A percentile compares a stretch with the other conserved stretches of the same genome.
Conservation (phyloP, 2,329 filamentous ascomycete species). For the Botryotinia convoluta region DNA sequence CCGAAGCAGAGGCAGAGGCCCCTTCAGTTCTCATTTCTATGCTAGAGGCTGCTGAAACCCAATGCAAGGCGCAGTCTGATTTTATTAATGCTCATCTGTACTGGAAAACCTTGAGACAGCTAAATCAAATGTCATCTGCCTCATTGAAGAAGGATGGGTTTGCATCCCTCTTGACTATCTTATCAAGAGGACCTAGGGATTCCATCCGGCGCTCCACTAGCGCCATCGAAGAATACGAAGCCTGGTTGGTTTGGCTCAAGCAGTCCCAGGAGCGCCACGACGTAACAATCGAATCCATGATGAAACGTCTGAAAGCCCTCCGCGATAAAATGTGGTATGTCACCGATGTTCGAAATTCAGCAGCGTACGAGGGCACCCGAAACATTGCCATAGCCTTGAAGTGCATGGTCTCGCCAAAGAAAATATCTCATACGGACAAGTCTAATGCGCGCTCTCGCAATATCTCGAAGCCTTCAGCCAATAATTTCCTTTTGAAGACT, state of each 20-base stretch:
- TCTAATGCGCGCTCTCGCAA: slow-evolving; percentile 42
- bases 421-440: slow-evolving; percentile 27
- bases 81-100: slow-evolving; percentile 83
- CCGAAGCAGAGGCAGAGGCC: slow-evolving; percentile 41
- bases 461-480: slow-evolving; percentile 34
- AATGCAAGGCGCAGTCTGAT: slow-evolving; percentile 75
- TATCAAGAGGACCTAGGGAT: slow-evolving; percentile 68
- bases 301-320: slow-evolving; percentile 68
- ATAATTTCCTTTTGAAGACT: slow-evolving; percentile 69
- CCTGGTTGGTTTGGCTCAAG: slow-evolving; percentile 80
- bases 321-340: slow-evolving; percentile 99
- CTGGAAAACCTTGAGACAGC: slow-evolving; percentile 76
- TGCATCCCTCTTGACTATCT: slow-evolving; percentile 69
- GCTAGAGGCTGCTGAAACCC: slow-evolving; percentile 72
- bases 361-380: slow-evolving; percentile 79
- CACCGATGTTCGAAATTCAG: slow-evolving; percentile 87
- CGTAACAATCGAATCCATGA: slow-evolving; percentile 69
- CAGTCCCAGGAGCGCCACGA: slow-evolving; percentile 79
- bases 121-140: slow-evolving; percentile 60
- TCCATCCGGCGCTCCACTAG: slow-evolving; percentile 67
- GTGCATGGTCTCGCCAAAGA: slow-evolving; percentile 74
- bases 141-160: slow-evolving; percentile 67
- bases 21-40: slow-evolving; percentile 62
- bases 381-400: slow-evolving; percentile 85
- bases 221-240: slow-evolving; percentile 74